Percentiles rank a stretch among this genome's conserved stretches.
phyloP scores from a whole-genome alignment of 805 yeast species.

The Scheffersomyces amazonensis region DNA sequence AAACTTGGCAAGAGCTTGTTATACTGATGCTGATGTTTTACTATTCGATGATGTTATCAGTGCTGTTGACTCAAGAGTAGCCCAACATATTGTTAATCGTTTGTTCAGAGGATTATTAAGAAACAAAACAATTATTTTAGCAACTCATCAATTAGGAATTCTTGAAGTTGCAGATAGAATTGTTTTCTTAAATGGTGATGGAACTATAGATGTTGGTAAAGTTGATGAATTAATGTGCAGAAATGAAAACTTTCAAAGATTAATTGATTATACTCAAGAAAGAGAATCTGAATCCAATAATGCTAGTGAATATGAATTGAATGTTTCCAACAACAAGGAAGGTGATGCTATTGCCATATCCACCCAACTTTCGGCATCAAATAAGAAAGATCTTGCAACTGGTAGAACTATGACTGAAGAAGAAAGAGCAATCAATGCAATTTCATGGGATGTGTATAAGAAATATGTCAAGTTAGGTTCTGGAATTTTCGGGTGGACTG shows the following conservation, averaged over 20 bases:
- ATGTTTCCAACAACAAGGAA: neutral
- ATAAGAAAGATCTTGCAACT: slow-evolving; percentile 5
- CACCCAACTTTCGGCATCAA: neutral
- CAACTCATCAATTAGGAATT: slow-evolving; percentile 42
- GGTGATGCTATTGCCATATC: neutral
- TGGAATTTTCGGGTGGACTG: slow-evolving; percentile 33
- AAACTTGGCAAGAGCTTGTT: slow-evolving; percentile 42
- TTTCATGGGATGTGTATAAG: slow-evolving; percentile 37
- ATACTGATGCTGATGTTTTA: slow-evolving; percentile 28
- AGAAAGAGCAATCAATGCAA: slow-evolving; percentile 36
- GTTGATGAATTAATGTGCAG: slow-evolving; percentile 24
- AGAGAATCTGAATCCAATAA: slow-evolving; percentile 25
- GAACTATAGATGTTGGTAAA: slow-evolving; percentile 38
- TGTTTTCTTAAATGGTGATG: slow-evolving; percentile 39
- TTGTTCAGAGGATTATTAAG: slow-evolving; percentile 32
- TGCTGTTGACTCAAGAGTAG: slow-evolving; percentile 44
- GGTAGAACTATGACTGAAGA: slow-evolving; percentile 37
- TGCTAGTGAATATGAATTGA: slow-evolving; percentile 1
- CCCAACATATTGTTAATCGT: slow-evolving; percentile 35
- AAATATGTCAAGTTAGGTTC: slow-evolving; percentile 35
- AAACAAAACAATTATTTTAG: slow-evolving; percentile 35
- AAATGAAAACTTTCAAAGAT: slow-evolving; percentile 46
- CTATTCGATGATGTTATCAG: slow-evolving; percentile 43
- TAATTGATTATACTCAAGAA: slow-evolving; percentile 46
- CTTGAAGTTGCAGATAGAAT: slow-evolving; percentile 37